Percentiles rank a stretch among this genome's conserved stretches.
phyloP scores from a whole-genome alignment of 1,284 basidiomycete species.

The Salmacisia buchloeana region DNA sequence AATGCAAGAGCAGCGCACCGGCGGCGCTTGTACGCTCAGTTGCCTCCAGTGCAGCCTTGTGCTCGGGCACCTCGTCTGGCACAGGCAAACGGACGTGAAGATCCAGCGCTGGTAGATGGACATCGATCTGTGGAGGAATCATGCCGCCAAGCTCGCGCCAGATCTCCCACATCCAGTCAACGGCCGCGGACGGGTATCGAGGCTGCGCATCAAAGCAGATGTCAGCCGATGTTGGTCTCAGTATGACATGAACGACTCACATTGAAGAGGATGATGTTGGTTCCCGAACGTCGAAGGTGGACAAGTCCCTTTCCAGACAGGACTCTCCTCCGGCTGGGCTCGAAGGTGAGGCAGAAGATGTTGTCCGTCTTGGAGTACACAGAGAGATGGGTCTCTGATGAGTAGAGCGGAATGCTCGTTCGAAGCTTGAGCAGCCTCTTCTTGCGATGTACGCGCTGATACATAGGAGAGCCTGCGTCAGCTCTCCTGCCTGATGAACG shows the following conservation, averaged over 20 bases:
- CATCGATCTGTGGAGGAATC: conserved; percentile 55
- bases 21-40: conserved; percentile 45
- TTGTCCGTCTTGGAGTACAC: conserved; percentile 75
- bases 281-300: conserved; percentile 56
- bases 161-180: conserved; percentile 77
- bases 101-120: conserved; percentile 57
- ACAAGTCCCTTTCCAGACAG: conserved; percentile 40
- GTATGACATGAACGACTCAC: no score
- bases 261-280: conserved; percentile 73
- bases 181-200: conserved; percentile 59
- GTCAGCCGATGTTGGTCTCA: neutral
- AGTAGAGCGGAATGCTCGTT: conserved; percentile 61
- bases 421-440: conserved; percentile 9
- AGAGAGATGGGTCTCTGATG: conserved; percentile 62
- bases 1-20: conserved; percentile 11
- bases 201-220: conserved; percentile 6
- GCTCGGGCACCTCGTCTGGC: conserved; percentile 54
- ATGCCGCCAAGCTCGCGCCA: conserved; percentile 63
- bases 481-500: neutral
- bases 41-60: conserved; percentile 11
- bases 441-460: conserved; percentile 15
- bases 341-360: conserved; percentile 66
- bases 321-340: conserved; percentile 16
- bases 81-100: conserved; percentile 64
- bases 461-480: neutral